phyloP scores from a whole-genome alignment of 2,329 filamentous ascomycete species.

The Ilyonectria robusta region DNA sequence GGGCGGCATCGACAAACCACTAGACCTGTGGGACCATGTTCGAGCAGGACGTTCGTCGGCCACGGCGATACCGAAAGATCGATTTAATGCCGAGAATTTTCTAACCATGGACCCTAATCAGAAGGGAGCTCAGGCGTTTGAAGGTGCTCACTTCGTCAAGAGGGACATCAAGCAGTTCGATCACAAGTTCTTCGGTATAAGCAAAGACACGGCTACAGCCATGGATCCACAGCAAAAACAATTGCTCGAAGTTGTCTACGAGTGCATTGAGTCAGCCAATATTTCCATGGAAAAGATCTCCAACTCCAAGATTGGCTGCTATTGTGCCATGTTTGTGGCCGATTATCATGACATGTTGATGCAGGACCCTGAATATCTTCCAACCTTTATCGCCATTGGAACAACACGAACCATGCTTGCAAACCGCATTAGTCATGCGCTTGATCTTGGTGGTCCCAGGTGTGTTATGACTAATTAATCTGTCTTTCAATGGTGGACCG shows the following conservation, averaged over 20 bases:
- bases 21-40: conserved; percentile 44
- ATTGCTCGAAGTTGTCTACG: conserved; percentile 43
- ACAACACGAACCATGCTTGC: conserved; percentile 46
- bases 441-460: conserved; percentile 45
- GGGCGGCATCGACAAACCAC: conserved; percentile 43
- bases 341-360: conserved; percentile 45
- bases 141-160: conserved; percentile 43
- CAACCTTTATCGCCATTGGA: conserved; percentile 45
- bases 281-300: conserved; percentile 43
- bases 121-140: conserved; percentile 41
- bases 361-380: conserved; percentile 45
- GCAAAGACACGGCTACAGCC: conserved; percentile 44
- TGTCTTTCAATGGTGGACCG: conserved; percentile 9
- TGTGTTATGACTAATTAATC: conserved; percentile 18
- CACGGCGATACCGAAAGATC: conserved; percentile 42
- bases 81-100: conserved; percentile 45
- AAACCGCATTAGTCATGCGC: conserved; percentile 44
- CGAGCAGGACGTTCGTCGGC: conserved; percentile 39
- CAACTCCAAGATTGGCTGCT: conserved; percentile 44
- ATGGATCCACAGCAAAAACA: conserved; percentile 46
- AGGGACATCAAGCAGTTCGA: conserved; percentile 45
- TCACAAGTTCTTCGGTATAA: conserved; percentile 46
- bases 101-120: conserved; percentile 44
- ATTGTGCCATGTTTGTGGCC: conserved; percentile 44
- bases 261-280: conserved; percentile 44